phyloP scores from a whole-genome alignment of 768 basidiomycete species.

The Megacollybia marginata region DNA sequence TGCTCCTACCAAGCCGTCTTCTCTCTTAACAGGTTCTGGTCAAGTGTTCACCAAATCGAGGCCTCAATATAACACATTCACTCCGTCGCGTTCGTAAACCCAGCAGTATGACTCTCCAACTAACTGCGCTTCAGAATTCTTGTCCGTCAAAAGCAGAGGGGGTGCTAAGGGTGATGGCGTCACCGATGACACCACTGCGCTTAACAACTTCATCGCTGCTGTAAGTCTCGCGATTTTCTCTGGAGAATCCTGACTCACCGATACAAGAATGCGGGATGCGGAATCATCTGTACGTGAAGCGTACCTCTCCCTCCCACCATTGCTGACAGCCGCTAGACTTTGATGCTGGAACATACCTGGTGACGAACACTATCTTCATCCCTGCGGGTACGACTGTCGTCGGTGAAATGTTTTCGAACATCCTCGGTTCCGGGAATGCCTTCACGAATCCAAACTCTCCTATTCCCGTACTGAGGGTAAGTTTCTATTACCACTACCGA shows the following conservation, averaged over 20 bases:
- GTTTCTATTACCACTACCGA: conserved; percentile 2
- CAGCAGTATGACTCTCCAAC: too few relatives aligned
- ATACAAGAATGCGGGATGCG: conserved; percentile 58
- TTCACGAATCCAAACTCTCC: conserved; percentile 5
- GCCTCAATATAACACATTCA: too few relatives aligned
- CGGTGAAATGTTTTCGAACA: conserved; percentile 23
- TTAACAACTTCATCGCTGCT: conserved; percentile 1
- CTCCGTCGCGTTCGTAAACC: too few relatives aligned
- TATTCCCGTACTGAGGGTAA: conserved; percentile 22
- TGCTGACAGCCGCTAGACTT: conserved; percentile 19
- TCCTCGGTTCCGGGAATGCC: conserved; percentile 7
- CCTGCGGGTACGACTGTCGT: conserved; percentile 23
- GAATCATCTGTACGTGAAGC: conserved; percentile 50
- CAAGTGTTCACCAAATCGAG: too few relatives aligned
- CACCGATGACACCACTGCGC: conserved; percentile 30
- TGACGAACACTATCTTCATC: conserved; percentile 19
- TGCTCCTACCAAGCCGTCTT: too few relatives aligned
- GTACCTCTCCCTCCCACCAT: too few relatives aligned
- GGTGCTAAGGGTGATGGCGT: conserved; percentile 16
- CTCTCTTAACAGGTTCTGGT: too few relatives aligned
- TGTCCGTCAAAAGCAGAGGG: too few relatives aligned
- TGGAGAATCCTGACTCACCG: neutral
- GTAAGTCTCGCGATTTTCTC: too few relatives aligned
- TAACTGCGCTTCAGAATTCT: too few relatives aligned
- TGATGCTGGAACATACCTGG: conserved; percentile 31